Evolutionary conservation across 352 stramenopile genomes (phyloP), one percentile per base, ranked within the genome.

Genomic region (Phytopythium litorale): DNA sequence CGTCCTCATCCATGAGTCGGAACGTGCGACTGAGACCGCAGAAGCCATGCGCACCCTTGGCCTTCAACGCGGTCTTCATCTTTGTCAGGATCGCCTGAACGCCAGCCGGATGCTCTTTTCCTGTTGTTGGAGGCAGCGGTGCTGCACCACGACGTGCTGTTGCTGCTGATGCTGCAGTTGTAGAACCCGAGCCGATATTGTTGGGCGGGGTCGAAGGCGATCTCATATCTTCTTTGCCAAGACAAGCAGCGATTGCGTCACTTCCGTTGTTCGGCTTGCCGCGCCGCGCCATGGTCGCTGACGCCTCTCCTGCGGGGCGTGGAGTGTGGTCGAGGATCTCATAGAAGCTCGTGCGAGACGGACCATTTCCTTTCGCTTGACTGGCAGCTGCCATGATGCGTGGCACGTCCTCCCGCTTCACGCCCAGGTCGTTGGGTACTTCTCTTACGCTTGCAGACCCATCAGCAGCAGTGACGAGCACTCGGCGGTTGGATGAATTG

Each of bases 21-120:
- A 92, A 94, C 62, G 78, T 78, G 42, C 88, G 81, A 40, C 73
- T 88, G 25, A 97, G 69, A 3, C 81, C 80, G 54, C 87, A 91
- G 50, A 97, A 92, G 0, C 87, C 88, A 13, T 74, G 64, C 0
- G 83, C 77, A 19, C 88, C 88, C 46, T 88, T 76, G 21, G 71
- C 65, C 54, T 87, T 81, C 7, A 96, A 66, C 9, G 70, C 58
- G 13, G 62, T 28, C 61, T 84, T 82, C 13, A 88, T 68, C 43
- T 62, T 70, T 3, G 71, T 55, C 32, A 92, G 64, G 51, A 92
- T 90, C 5, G 78, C 75, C 48, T 89, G 75, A 1, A 89, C 75
- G 11, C 80, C 80, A 4, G 73, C 78, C 4, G 78, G 80, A 15
- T 38, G 53, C 21, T 58, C 53, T 35, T 40, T 45, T 18, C 2